A percentile compares a stretch with the other conserved stretches of the same genome.
phyloP scores from a whole-genome alignment of 2,329 filamentous ascomycete species.

The Sarocladiaceae sp. region DNA sequence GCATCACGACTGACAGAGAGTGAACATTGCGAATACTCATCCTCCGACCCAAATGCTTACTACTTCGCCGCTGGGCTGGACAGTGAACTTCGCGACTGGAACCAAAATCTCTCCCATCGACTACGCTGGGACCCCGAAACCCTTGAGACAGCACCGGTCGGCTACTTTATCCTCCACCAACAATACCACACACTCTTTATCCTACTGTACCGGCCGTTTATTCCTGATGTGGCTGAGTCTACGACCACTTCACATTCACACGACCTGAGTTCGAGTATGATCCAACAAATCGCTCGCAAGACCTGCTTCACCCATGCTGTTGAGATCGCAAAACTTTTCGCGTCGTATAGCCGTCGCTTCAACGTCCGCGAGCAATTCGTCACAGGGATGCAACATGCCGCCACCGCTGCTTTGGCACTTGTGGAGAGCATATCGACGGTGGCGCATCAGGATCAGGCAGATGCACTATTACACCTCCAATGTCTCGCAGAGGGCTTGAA shows the following conservation, averaged over 20 bases:
- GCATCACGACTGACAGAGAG: not conserved
- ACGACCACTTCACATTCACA: not conserved
- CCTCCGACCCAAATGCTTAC: not conserved
- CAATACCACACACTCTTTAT: slow-evolving; percentile 1
- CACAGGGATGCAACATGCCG: not conserved
- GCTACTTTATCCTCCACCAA: slow-evolving; percentile 4
- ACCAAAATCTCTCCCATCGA: not conserved
- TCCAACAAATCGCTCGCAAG: not conserved
- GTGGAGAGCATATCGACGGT: not conserved
- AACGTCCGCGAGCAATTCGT: not conserved
- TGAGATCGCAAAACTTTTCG: not conserved
- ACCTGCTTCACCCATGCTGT: not conserved
- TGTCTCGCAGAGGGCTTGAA: not conserved
- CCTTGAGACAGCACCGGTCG: not conserved
- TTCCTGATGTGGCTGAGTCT: not conserved
- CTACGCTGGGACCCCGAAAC: not conserved
- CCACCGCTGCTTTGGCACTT: not conserved
- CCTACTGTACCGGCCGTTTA: slow-evolving; percentile 1
- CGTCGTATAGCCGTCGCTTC: not conserved
- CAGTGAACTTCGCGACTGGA: not conserved
- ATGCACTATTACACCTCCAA: not conserved
- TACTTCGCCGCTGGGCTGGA: not conserved
- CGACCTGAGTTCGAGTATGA: not conserved
- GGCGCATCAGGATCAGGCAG: not conserved
- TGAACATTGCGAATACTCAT: not conserved